A percentile compares a stretch with the other conserved stretches of the same genome.
These are phyloP conservation scores for Cytospora leucostoma DNA, from an alignment of 2,329 filamentous ascomycete species.

Conservation along the genomic window DNA sequence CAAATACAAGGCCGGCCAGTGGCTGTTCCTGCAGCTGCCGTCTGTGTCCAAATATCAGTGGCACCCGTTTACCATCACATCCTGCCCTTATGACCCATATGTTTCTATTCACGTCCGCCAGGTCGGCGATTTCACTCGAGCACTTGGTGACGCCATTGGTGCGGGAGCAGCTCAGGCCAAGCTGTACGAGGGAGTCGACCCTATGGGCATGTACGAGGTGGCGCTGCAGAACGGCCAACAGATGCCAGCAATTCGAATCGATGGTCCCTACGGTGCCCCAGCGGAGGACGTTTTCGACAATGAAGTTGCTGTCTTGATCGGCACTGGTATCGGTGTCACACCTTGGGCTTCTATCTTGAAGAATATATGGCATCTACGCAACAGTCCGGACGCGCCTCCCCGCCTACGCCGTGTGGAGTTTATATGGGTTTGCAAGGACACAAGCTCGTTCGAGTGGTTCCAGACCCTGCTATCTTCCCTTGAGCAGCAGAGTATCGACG, in stretches of 20 bases:
- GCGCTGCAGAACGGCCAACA: constrained; percentile 89
- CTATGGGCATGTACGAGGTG: constrained; percentile 96
- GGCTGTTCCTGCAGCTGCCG: constrained; percentile 94
- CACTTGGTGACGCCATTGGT: constrained; percentile 94
- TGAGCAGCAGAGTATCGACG: constrained; percentile 78
- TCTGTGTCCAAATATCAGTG: constrained; percentile 87
- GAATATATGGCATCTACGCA: constrained; percentile 96
- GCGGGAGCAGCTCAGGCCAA: constrained; percentile 85
- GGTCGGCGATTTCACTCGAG: constrained; percentile 92
- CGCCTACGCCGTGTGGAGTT: constrained; percentile 95
- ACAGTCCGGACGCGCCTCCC: constrained; percentile 83
- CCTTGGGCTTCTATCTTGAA: constrained; percentile 88
- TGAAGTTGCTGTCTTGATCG: constrained; percentile 82
- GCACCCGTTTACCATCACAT: constrained; percentile 99
- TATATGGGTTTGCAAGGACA: constrained; percentile 98
- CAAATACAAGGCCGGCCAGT: constrained; percentile 97
- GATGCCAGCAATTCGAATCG: constrained; percentile 88
- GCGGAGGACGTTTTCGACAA: constrained; percentile 97
- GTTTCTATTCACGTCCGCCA: constrained; percentile 93
- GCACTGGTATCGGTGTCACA: constrained; percentile 84
- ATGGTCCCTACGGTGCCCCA: constrained; percentile 94
- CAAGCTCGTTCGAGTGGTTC: constrained; percentile 97
- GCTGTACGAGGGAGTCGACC: constrained; percentile 87
- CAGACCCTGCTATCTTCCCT: constrained; percentile 89
- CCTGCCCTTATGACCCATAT: constrained; percentile 93